Evolutionary conservation across 306 rosid species (phyloP).

Genomic region (Glycine soja): DNA sequence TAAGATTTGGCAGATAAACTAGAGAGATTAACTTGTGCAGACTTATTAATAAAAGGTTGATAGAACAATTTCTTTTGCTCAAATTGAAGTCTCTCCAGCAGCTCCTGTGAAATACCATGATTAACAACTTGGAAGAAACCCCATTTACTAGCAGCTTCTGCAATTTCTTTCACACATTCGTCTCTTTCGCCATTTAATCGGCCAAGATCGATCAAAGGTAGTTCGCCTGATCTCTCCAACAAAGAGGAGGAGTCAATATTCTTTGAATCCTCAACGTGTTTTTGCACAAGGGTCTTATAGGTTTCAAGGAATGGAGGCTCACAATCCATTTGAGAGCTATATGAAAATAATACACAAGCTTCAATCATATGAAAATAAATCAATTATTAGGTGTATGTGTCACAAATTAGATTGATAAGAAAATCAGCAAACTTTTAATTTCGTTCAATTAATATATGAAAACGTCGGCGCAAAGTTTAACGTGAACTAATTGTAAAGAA

Average conservation of each 20-base stretch:
- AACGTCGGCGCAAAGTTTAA: no score
- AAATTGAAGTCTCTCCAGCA: slow-evolving; percentile 49
- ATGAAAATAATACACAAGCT: not conserved
- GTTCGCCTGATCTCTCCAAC: slow-evolving; percentile 49
- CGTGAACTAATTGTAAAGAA: no score
- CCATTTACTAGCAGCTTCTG: slow-evolving; percentile 65
- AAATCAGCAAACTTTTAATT: not conserved
- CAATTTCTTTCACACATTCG: slow-evolving; percentile 60
- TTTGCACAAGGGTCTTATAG: slow-evolving; percentile 53
- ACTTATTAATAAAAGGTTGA: slow-evolving; percentile 60
- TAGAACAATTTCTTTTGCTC: slow-evolving; percentile 68
- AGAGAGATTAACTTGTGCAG: slow-evolving; percentile 34
- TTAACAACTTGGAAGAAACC: slow-evolving; percentile 79
- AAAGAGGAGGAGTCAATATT: not conserved
- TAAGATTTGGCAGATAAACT: slow-evolving; percentile 53
- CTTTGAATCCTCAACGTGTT: slow-evolving; percentile 22
- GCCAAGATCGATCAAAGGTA: slow-evolving; percentile 65
- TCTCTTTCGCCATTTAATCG: slow-evolving; percentile 52
- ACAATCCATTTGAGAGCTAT: slow-evolving; percentile 51
- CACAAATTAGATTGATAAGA: not conserved
- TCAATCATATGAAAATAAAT: not conserved
- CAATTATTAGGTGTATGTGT: not conserved
- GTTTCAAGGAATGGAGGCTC: slow-evolving; percentile 69
- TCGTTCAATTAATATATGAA: no score
- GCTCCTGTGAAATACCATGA: slow-evolving; percentile 66